These are phyloP conservation scores for Oxytropis ochrocephala DNA, from an alignment of 306 rosid species.

Conservation along the genomic window DNA sequence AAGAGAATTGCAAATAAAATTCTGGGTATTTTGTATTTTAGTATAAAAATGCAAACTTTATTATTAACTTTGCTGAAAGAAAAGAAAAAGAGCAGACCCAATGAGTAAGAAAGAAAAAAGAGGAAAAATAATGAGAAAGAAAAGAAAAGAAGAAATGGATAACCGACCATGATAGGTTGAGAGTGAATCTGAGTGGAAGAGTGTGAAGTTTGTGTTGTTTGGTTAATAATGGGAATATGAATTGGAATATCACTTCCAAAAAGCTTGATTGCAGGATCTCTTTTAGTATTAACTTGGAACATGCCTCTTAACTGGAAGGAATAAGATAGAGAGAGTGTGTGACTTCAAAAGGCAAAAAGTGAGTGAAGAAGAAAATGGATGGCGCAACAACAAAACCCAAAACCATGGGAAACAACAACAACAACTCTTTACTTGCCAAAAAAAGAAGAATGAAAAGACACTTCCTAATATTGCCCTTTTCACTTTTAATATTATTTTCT, in stretches of 20 bases:
- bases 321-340: neutral
- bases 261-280: constrained; percentile 52
- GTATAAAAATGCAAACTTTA: neutral
- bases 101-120: neutral
- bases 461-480: too few relatives aligned
- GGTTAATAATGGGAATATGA: constrained; percentile 17
- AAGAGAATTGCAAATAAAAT: neutral
- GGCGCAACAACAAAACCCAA: neutral
- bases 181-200: constrained; percentile 19
- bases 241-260: constrained; percentile 45
- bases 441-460: too few relatives aligned
- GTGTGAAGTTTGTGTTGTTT: constrained; percentile 5
- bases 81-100: neutral
- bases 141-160: neutral
- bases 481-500: too few relatives aligned
- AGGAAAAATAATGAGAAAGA: neutral
- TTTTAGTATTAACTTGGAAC: constrained; percentile 14
- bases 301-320: constrained; percentile 19
- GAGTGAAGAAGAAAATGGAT: neutral
- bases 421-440: too few relatives aligned
- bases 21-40: neutral
- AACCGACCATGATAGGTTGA: constrained; percentile 27
- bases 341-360: neutral
- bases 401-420: too few relatives aligned
- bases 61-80: neutral